Conservation (phyloP, 2,329 filamentous ascomycete species). For the Byssoonygena ceratinophila region DNA sequence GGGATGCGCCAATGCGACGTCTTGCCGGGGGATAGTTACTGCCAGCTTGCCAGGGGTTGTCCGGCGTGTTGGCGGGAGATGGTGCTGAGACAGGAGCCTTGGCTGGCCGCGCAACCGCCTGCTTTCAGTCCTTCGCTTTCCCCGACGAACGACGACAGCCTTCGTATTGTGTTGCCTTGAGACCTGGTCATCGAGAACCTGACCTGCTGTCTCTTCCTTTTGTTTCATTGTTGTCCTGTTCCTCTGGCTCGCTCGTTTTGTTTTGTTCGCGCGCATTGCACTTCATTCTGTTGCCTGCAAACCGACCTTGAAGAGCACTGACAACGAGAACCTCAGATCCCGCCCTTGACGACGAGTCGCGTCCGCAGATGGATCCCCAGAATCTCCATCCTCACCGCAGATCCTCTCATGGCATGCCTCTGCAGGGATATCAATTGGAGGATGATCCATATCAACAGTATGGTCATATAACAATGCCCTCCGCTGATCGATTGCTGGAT, state of each 20-base stretch:
- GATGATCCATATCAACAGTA: slow-evolving; percentile 58
- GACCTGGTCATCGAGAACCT: too few relatives aligned
- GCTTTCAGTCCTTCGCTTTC: neutral
- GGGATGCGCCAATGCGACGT: neutral
- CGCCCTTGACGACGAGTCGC: slow-evolving; percentile 35
- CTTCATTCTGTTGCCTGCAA: neutral
- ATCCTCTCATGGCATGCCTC: slow-evolving; percentile 65
- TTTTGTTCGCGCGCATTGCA: neutral
- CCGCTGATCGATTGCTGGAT: slow-evolving; percentile 64
- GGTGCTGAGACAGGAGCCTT: slow-evolving; percentile 8
- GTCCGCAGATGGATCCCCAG: slow-evolving; percentile 44
- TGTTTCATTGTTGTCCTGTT: neutral
- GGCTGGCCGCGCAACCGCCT: slow-evolving; percentile 3
- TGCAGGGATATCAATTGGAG: slow-evolving; percentile 70
- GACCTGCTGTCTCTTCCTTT: neutral
- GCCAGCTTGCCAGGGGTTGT: neutral
- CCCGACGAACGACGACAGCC: neutral
- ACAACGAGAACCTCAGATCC: slow-evolving; percentile 24
- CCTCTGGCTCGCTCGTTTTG: neutral
- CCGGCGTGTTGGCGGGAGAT: neutral
- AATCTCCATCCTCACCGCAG: slow-evolving; percentile 45
- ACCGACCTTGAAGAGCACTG: too few relatives aligned
- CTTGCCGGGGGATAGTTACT: neutral
- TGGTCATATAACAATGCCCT: slow-evolving; percentile 57
- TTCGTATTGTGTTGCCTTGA: neutral